Percentiles rank a stretch among this genome's conserved stretches.
Evolutionary conservation across 2,329 filamentous ascomycete species (phyloP).

Genomic region (Ophiobolus disseminans): DNA sequence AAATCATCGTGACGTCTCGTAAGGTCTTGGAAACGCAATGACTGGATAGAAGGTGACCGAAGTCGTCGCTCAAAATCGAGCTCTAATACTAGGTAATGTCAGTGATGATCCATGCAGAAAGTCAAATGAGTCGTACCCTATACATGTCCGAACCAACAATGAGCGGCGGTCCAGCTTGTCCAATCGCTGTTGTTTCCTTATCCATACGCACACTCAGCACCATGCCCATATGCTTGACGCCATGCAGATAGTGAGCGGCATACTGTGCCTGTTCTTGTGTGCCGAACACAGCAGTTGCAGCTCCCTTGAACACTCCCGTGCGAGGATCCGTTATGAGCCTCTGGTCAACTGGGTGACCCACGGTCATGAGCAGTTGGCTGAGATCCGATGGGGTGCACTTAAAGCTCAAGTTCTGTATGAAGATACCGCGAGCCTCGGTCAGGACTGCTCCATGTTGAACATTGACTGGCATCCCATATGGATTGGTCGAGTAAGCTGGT

Average conservation of each 20-base stretch:
- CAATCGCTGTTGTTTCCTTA: slow-evolving; percentile 43
- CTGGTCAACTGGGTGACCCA: slow-evolving; percentile 32
- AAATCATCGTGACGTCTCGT: too few relatives aligned
- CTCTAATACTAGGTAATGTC: slow-evolving; percentile 21
- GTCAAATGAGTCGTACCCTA: slow-evolving; percentile 19
- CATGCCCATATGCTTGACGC: slow-evolving; percentile 38
- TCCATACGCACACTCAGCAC: slow-evolving; percentile 44
- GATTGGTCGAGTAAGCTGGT: slow-evolving; percentile 40
- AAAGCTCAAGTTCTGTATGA: slow-evolving; percentile 44
- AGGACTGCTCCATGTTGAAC: slow-evolving; percentile 43
- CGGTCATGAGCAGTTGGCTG: slow-evolving; percentile 30
- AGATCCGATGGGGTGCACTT: slow-evolving; percentile 36
- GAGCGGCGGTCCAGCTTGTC: slow-evolving; percentile 31
- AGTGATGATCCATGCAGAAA: slow-evolving; percentile 5
- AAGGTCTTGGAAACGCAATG: too few relatives aligned
- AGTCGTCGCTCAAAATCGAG: not conserved
- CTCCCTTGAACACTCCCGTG: slow-evolving; percentile 39
- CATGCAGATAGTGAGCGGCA: slow-evolving; percentile 37
- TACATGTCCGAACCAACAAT: slow-evolving; percentile 21
- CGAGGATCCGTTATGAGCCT: slow-evolving; percentile 34
- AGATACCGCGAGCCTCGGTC: slow-evolving; percentile 48
- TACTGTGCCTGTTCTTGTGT: slow-evolving; percentile 40
- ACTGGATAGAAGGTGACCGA: not conserved
- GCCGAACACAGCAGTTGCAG: slow-evolving; percentile 42
- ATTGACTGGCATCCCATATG: slow-evolving; percentile 46